Evolutionary conservation across 2,329 filamentous ascomycete species (phyloP), one percentile per base, ranked within the genome.

Genomic region (Aureobasidium sp.): DNA sequence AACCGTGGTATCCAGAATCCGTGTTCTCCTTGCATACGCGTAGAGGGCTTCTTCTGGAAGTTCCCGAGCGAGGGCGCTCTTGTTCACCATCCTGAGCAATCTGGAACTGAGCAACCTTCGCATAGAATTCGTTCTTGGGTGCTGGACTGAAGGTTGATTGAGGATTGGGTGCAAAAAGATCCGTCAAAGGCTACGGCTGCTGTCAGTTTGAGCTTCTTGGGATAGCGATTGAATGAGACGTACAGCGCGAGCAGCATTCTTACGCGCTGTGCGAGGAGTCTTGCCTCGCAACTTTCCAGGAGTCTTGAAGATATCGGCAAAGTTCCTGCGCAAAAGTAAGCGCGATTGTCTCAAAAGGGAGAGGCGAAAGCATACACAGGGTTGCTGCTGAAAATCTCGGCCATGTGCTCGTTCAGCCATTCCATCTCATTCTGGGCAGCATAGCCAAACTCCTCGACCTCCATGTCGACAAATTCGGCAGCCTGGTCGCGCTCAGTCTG

Each of bases 351-450:
- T 42, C 26, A 48, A 2, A 8, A 26, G 26, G 17, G 10, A 1
- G 9, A 9, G 5, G 34, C 10, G 23, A 27, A 12, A 44, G 62
- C 88, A 70, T 84, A 97, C 94, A 91, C 84, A 76, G 92, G 86
- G 71, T 91, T 89, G 69, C 88, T 86, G 70, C 87, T 88, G 73
- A 97, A 96, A 70, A 99, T 90, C 66, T 96, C 91, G 55, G 86
- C 85, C 93, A 99, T 97, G 75, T 99, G 94, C 77, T 97, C 94
- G 71, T 99, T 97, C 69, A 99, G 80, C 94, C 94, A 99, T 73
- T 97, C 92, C 71, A 97, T 80, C 74, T 99, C 94, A 76, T 97
- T 96, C 63, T 90, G 86, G 65, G 90, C 92, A 34, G 91, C 91
- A 77, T 90, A 97, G 47, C 89, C 85, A 71, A 97, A 95, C 77